phyloP scores from a whole-genome alignment of 1,139 yeast species.

The Arxiozyma heterogenica region DNA sequence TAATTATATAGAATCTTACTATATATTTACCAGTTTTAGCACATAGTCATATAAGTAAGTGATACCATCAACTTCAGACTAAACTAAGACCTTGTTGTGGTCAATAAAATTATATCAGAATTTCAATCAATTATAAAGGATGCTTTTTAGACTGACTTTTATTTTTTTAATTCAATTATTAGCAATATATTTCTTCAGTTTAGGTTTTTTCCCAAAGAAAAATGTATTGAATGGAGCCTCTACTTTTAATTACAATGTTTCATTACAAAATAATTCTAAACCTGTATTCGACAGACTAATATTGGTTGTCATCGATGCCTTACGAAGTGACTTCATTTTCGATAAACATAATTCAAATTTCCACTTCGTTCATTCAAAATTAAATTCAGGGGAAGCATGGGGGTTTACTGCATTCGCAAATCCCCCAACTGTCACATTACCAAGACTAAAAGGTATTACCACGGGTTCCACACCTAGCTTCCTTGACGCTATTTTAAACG shows the following conservation, averaged over 20 bases:
- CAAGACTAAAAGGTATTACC: constrained; percentile 69
- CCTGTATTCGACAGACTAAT: constrained; percentile 62
- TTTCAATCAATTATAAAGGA: not conserved
- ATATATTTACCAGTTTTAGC: no score
- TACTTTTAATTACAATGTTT: constrained; percentile 15
- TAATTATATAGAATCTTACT: no score
- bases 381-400: constrained; percentile 61
- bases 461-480: constrained; percentile 77
- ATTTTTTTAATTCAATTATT: constrained; percentile 32
- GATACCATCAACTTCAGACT: no score
- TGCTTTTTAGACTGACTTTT: not conserved
- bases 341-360: constrained; percentile 50
- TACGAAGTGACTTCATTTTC: constrained; percentile 79
- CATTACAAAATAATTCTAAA: constrained; percentile 18
- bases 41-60: no score
- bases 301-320: constrained; percentile 85
- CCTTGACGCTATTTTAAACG: constrained; percentile 79
- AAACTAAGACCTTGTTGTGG: no score
- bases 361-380: constrained; percentile 53
- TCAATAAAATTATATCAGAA: no score
- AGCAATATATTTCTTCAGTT: constrained; percentile 54
- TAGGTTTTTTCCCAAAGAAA: constrained; percentile 88
- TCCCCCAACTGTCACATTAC: constrained; percentile 79
- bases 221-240: constrained; percentile 52
- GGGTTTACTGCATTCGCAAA: constrained; percentile 88